Conservation (phyloP, 179 eudicot species). For the Vitellaria paradoxa region DNA sequence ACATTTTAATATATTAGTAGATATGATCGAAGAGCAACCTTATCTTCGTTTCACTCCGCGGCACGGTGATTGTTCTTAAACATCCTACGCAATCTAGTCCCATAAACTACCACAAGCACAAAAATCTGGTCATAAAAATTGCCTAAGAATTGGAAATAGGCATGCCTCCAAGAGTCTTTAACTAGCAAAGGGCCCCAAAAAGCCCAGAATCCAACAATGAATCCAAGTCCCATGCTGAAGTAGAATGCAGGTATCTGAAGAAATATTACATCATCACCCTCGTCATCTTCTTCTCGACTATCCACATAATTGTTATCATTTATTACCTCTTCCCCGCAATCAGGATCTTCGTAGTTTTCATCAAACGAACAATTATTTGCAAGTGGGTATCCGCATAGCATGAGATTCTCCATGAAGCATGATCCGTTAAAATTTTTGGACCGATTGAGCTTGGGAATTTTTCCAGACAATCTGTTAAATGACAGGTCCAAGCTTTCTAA, state of each 20-base stretch:
- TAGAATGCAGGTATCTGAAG: background rate
- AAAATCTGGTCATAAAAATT: background rate
- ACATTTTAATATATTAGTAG: no score
- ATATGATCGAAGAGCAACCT: no score
- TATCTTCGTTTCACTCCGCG: no score
- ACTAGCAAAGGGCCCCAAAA: background rate
- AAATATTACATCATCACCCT: no score
- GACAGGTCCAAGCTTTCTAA: conserved; percentile 26
- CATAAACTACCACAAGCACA: background rate
- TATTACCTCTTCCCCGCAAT: background rate
- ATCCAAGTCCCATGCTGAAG: conserved; percentile 9
- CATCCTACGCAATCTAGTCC: background rate
- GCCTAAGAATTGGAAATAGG: background rate
- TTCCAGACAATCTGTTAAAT: conserved; percentile 29
- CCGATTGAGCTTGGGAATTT: conserved; percentile 25
- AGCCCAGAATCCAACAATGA: conserved; percentile 24
- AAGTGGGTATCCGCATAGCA: conserved; percentile 24
- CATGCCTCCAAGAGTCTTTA: conserved; percentile 5
- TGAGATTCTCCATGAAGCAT: no score
- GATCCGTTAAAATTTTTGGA: background rate
- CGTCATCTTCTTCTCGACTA: background rate
- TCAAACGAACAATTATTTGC: background rate
- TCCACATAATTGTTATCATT: background rate
- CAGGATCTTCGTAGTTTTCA: background rate
- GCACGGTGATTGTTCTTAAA: no score